phyloP scores from a whole-genome alignment of 2,329 filamentous ascomycete species.

The Trichoderma simmonsii region DNA sequence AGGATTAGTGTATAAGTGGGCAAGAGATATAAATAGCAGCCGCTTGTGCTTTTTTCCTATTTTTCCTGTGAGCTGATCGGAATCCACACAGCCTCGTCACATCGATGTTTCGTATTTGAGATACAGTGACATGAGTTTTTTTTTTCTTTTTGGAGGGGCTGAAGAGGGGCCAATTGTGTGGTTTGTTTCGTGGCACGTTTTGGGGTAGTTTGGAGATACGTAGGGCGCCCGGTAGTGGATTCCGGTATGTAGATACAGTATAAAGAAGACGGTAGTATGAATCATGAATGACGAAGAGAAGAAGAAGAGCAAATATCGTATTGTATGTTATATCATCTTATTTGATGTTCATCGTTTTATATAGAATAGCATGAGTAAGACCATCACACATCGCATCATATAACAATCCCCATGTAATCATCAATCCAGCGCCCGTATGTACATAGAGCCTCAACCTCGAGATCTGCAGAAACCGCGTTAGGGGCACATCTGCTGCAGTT shows the following conservation, averaged over 20 bases:
- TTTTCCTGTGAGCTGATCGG: not conserved
- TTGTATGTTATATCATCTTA: not conserved
- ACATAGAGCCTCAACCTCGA: not conserved
- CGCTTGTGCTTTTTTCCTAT: not conserved
- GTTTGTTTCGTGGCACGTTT: not conserved
- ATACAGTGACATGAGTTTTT: not conserved
- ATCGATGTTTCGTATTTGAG: not conserved
- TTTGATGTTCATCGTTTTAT: not conserved
- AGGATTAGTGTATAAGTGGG: not conserved
- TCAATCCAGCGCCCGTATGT: not conserved
- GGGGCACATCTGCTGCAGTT: not conserved
- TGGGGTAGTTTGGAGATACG: not conserved
- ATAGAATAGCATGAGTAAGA: not conserved
- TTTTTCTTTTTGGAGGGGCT: not conserved
- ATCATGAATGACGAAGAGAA: not conserved
- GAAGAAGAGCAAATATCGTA: not conserved
- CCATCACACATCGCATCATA: not conserved
- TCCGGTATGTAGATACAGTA: not conserved
- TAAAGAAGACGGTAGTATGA: not conserved
- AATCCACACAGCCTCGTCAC: slow-evolving; percentile 1
- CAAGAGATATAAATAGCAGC: not conserved
- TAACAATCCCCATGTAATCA: not conserved
- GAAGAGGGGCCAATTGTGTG: not conserved
- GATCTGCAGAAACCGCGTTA: not conserved
- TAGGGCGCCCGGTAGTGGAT: not conserved